Percentiles rank a stretch among this genome's conserved stretches.
These are phyloP conservation scores for Pichia sp. DNA, from an alignment of 1,139 yeast species.

Conservation along the genomic window DNA sequence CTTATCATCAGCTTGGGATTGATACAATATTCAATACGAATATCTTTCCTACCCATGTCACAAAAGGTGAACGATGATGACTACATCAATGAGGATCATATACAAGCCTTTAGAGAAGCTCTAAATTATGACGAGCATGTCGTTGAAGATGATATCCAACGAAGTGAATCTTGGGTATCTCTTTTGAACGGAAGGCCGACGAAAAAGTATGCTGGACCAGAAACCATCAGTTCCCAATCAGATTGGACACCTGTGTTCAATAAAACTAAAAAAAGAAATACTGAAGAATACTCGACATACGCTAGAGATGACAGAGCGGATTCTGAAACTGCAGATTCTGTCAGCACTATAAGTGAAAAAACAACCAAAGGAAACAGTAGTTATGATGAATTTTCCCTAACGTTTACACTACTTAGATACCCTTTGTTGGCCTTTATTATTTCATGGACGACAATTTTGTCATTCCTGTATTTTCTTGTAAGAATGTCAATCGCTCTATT, in stretches of 20 bases:
- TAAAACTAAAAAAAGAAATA: slow-evolving; percentile 17
- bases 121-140: slow-evolving; percentile 29
- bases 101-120: slow-evolving; percentile 35
- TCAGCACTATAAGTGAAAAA: neutral
- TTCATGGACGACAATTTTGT: slow-evolving; percentile 47
- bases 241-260: slow-evolving; percentile 62
- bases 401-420: slow-evolving; percentile 56
- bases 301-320: neutral
- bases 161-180: slow-evolving; percentile 12
- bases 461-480: slow-evolving; percentile 43
- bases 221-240: slow-evolving; percentile 48
- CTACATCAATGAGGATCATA: slow-evolving; percentile 29
- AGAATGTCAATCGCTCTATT: slow-evolving; percentile 58
- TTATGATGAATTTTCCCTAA: slow-evolving; percentile 35
- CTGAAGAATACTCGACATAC: neutral
- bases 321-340: neutral
- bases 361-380: neutral
- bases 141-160: slow-evolving; percentile 6
- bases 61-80: slow-evolving; percentile 16
- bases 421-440: slow-evolving; percentile 50
- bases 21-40: too few relatives aligned
- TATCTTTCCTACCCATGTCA: too few relatives aligned
- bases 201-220: slow-evolving; percentile 26
- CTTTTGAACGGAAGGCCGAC: neutral
- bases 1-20: too few relatives aligned